A percentile compares a stretch with the other conserved stretches of the same genome.
phyloP scores from a whole-genome alignment of 2,329 filamentous ascomycete species.

The Fusarium zealandicum region DNA sequence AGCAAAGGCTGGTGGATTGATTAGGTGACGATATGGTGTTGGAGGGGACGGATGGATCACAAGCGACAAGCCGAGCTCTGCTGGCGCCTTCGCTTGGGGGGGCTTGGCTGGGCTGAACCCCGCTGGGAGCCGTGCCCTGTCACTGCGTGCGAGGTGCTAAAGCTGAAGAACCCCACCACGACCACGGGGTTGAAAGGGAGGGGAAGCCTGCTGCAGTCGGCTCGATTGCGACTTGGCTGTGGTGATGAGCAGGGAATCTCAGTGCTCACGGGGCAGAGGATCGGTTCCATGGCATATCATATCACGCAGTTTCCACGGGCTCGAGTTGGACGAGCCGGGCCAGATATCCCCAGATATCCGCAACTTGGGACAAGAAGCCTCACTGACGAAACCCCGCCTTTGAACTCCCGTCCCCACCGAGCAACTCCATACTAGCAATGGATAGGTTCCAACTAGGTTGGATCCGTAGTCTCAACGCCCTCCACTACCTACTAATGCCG shows the following conservation, averaged over 20 bases:
- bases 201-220: slow-evolving; percentile 11
- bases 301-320: background rate
- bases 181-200: slow-evolving; percentile 10
- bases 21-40: slow-evolving; percentile 32
- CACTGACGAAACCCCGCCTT: background rate
- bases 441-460: no score
- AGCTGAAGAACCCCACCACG: background rate
- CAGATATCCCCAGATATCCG: background rate
- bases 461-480: background rate
- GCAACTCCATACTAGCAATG: no score
- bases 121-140: slow-evolving; percentile 28
- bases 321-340: no score
- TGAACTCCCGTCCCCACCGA: background rate
- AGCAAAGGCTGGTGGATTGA: slow-evolving; percentile 7
- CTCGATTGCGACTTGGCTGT: background rate
- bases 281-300: no score
- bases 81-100: slow-evolving; percentile 17
- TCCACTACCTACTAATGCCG: background rate
- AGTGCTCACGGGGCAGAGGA: no score
- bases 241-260: no score
- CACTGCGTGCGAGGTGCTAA: background rate
- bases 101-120: slow-evolving; percentile 21
- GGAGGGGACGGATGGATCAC: slow-evolving; percentile 8
- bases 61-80: slow-evolving; percentile 15
- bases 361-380: background rate